Conservation (phyloP, 768 basidiomycete species). For the Lactarius hengduanensis region DNA sequence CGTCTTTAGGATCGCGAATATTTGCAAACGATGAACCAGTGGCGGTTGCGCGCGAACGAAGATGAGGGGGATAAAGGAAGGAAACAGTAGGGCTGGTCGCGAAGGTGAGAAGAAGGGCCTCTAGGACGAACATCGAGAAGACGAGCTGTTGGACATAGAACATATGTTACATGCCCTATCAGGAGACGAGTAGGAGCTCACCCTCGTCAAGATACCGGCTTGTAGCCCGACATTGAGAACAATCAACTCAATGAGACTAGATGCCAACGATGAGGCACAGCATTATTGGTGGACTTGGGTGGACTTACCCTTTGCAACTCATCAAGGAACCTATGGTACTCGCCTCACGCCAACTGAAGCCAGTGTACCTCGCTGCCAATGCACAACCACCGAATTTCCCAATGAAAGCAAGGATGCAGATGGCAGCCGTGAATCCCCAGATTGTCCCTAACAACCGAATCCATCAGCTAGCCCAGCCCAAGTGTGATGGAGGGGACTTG, state of each 20-base stretch:
- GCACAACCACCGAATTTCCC: constrained; percentile 91
- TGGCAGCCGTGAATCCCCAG: constrained; percentile 87
- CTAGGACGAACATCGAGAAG: constrained; percentile 95
- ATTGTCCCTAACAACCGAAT: constrained; percentile 51
- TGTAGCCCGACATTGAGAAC: constrained; percentile 91
- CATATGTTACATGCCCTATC: not conserved
- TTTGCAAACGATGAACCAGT: constrained; percentile 49
- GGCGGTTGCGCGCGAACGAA: constrained; percentile 49
- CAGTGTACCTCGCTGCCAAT: constrained; percentile 59
- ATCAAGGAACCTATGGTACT: constrained; percentile 87
- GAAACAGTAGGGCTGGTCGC: constrained; percentile 79
- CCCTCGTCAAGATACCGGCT: constrained; percentile 70
- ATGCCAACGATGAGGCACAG: not conserved
- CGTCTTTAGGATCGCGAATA: constrained; percentile 32
- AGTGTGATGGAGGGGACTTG: constrained; percentile 26
- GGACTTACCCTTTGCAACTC: constrained; percentile 85
- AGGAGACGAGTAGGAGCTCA: constrained; percentile 29
- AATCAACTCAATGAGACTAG: constrained; percentile 85
- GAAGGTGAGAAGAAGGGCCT: constrained; percentile 79
- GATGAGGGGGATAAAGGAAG: constrained; percentile 62
- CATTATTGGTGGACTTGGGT: not conserved
- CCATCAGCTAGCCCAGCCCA: not conserved
- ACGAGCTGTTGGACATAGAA: constrained; percentile 44
- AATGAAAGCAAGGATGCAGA: constrained; percentile 71
- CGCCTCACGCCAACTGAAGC: constrained; percentile 79